Base-by-base conservation (phyloP, 257 asterid species). In the Rubia yunnanensis region DNA sequence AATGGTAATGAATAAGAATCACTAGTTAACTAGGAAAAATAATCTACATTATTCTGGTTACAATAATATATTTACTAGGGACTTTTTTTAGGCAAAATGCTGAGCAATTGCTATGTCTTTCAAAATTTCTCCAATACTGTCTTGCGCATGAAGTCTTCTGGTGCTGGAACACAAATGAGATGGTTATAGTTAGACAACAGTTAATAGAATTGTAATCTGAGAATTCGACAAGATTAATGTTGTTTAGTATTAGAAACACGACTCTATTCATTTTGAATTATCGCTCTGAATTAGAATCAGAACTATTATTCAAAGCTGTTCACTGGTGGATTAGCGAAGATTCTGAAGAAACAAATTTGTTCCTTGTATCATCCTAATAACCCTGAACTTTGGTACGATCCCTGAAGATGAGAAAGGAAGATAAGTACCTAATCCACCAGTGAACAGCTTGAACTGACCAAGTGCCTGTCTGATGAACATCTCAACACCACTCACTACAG, bases 61-160 rank as follows among this genome's bases (percentile, higher is more conserved):
- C 46, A 13, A 34, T 20, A 44, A 14, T 46, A 57, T 32, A 50
- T 8, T 61, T 59, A 17, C 32, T 8, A 27, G 50, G 7, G 52
- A 44, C 52, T 3, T 14, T 44, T 15, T 44, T 1, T 17, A 30
- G n/a, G 68, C 26, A 9, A 59, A 13, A 9, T 48, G 26, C n/a
- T 57, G 50, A 28, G 35, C n/a, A 24, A 31, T 38, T 9, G 44
- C 41, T 20, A 30, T 46, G 22, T 27, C 28, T 18, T 53, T 86
- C 83, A 84, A 62, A 86, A 82, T 18, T 84, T 87, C 58, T 86
- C 87, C 22, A 82, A 34, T 7, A 84, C 84, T 39, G 75, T 66
- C 85, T 80, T 74, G 82, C 95, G 88, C 91, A 86, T 84, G 86
- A 82, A 86, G 69, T 84, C 95, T 72, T 82, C 91, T 2, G 95